phyloP scores from a whole-genome alignment of 768 basidiomycete genomes.

The Rhodosporidiobolus sp. region DNA sequence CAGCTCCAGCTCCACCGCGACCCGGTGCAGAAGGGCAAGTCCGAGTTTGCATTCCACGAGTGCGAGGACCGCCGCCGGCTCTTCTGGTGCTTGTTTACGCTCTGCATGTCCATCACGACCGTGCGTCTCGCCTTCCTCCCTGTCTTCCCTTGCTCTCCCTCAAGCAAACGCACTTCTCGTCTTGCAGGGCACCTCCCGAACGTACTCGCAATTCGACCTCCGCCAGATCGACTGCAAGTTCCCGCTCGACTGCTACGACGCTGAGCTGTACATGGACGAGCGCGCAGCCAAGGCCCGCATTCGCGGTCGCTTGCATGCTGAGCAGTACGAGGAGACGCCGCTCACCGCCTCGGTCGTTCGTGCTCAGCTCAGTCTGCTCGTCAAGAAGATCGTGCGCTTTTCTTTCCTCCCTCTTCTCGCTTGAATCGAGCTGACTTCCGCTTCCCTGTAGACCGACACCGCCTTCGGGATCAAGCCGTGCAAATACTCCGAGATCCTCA shows the following conservation, averaged over 20 bases:
- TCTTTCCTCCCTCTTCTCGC: neutral
- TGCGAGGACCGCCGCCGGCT: slow-evolving; percentile 29
- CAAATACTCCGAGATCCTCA: slow-evolving; percentile 14
- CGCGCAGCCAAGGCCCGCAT: slow-evolving; percentile 15
- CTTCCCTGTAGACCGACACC: slow-evolving; percentile 17
- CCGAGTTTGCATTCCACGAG: slow-evolving; percentile 7
- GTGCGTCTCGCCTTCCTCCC: neutral
- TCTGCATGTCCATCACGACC: slow-evolving; percentile 17
- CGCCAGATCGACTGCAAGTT: slow-evolving; percentile 28
- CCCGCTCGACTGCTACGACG: slow-evolving; percentile 34
- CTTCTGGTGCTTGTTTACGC: slow-evolving; percentile 27
- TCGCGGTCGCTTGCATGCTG: neutral
- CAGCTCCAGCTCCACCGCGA: slow-evolving; percentile 29
- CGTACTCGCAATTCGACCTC: slow-evolving; percentile 28
- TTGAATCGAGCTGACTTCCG: neutral
- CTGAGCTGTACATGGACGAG: slow-evolving; percentile 30
- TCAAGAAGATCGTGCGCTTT: slow-evolving; percentile 29
- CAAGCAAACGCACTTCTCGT: neutral
- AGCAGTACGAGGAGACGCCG: slow-evolving; percentile 22
- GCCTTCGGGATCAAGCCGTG: slow-evolving; percentile 22
- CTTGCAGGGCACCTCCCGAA: slow-evolving; percentile 17
- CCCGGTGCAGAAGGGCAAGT: slow-evolving; percentile 7
- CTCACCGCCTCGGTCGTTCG: slow-evolving; percentile 13
- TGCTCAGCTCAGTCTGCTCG: slow-evolving; percentile 9
- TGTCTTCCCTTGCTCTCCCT: too few relatives aligned